These are phyloP conservation scores for Aspergillus nanangensis DNA, from an alignment of 495 filamentous ascomycete species.

Conservation along the genomic window DNA sequence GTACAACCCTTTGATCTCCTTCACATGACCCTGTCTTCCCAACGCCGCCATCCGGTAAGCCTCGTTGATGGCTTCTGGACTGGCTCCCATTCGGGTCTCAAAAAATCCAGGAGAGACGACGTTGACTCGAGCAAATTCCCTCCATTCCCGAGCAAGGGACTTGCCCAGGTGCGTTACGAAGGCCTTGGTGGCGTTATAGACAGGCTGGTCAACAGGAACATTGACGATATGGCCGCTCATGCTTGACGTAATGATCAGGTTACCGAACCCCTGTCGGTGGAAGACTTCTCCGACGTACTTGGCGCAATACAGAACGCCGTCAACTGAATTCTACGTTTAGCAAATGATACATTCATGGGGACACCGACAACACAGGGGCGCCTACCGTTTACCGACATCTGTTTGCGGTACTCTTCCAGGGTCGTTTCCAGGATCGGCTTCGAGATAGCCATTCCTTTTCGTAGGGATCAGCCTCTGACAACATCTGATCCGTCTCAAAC, in stretches of 20 bases:
- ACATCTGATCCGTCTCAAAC: background rate
- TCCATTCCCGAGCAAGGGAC: constrained; percentile 68
- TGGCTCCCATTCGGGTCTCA: constrained; percentile 55
- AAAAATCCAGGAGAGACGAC: constrained; percentile 70
- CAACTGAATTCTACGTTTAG: constrained; percentile 14
- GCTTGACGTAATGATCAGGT: constrained; percentile 68
- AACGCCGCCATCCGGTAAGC: constrained; percentile 57
- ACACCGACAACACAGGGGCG: background rate
- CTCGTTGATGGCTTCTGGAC: constrained; percentile 48
- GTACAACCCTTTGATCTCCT: constrained; percentile 64
- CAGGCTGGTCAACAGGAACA: constrained; percentile 56
- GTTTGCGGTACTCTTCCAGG: constrained; percentile 42
- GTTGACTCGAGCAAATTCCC: constrained; percentile 55
- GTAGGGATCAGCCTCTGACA: background rate
- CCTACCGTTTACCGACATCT: constrained; percentile 37
- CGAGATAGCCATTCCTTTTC: constrained; percentile 48
- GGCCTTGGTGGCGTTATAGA: constrained; percentile 67
- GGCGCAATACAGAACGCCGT: constrained; percentile 30
- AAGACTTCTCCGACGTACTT: constrained; percentile 56
- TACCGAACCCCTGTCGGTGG: constrained; percentile 47
- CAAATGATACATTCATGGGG: background rate
- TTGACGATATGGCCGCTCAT: constrained; percentile 82
- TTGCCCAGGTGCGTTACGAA: constrained; percentile 62
- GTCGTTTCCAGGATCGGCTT: constrained; percentile 44
- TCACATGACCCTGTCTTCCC: constrained; percentile 53